Base-by-base conservation (phyloP, 2,329 filamentous ascomycete genomes). In the Neonectria coccinea region DNA sequence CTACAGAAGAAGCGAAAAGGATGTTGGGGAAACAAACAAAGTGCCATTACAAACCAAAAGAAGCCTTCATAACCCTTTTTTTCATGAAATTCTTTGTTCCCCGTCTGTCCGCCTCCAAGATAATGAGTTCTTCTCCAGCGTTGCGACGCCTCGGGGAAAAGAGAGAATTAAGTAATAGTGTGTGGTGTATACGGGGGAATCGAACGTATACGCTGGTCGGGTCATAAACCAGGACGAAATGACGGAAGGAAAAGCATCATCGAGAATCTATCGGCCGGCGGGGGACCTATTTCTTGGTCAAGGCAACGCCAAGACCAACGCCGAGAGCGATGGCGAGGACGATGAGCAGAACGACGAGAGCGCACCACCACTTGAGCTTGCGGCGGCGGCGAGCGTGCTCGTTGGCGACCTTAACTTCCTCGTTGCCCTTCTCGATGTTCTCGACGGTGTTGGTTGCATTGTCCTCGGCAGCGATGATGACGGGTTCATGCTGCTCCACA, bases 331-430 rank as follows among this genome's bases (percentile, higher is more conserved):
- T 80, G 67, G 82, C 83, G 56, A 90, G 76, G 73, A 88, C 78
- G 76, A 89, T 87, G 76, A 90, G 81, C 22, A 88, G 70, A 52
- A 83, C 81, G 64, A 94, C 82, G 66, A 88, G 79, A 66, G 92
- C 81, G 75, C 90, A 92, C 86, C 88, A 93, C 92, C 92, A 94
- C 84, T 95, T 95, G 80, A 93, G 86, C 83, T 89, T 92, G 73
- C 91, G 86, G 71, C 87, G 86, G 71, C 88, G 85, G 69, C 86
- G 84, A 54, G 91, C 92, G 72, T 86, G 86, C 68, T 86, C 83
- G 70, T 91, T 92, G 64, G 89, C 92, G 75, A 88, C 84, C 70
- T 86, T 85, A 65, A 95, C 87, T 71, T 95, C 86, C 65, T 83
- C 82, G 78, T 92, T 93, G 70, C 88, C 92, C 68, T 88, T 85